Evolutionary conservation across 2,329 filamentous ascomycete genomes (phyloP).

Genomic region (Ceratocystis eucalypticola): DNA sequence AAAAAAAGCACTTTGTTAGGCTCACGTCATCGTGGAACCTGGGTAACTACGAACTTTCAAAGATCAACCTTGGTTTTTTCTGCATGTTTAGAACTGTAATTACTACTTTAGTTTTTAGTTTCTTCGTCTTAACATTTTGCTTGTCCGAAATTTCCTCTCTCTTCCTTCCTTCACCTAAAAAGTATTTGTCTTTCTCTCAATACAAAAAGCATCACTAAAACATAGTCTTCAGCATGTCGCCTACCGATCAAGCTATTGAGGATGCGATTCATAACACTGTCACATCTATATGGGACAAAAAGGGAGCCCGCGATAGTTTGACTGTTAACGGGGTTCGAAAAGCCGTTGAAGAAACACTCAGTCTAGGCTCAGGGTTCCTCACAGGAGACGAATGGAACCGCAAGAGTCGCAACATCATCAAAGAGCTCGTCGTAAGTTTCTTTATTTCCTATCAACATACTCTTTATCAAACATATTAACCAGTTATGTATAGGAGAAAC

Average conservation of each 20-base stretch:
- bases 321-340: slow-evolving; percentile 46
- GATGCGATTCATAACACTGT: slow-evolving; percentile 36
- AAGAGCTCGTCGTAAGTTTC: slow-evolving; percentile 37
- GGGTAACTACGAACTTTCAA: not conserved
- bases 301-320: slow-evolving; percentile 32
- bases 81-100: not conserved
- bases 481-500: not conserved
- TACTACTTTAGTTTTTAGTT: not conserved
- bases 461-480: not conserved
- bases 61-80: too few species aligned
- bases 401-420: slow-evolving; percentile 45
- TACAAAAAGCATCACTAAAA: not conserved
- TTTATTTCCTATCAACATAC: not conserved
- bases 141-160: too few species aligned
- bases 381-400: slow-evolving; percentile 39
- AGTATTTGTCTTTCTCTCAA: not conserved
- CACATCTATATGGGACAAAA: slow-evolving; percentile 31
- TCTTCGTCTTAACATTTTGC: not conserved
- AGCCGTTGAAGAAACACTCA: slow-evolving; percentile 35
- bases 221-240: slow-evolving; percentile 27
- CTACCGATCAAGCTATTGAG: slow-evolving; percentile 32
- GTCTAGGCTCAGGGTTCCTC: slow-evolving; percentile 40
- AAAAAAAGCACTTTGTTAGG: not conserved
- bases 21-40: not conserved
- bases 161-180: not conserved